Percentiles rank a stretch among this genome's conserved stretches.
phyloP scores from a whole-genome alignment of 139 green algal genomes.

The Auxenochlorella pyrenoidosa region DNA sequence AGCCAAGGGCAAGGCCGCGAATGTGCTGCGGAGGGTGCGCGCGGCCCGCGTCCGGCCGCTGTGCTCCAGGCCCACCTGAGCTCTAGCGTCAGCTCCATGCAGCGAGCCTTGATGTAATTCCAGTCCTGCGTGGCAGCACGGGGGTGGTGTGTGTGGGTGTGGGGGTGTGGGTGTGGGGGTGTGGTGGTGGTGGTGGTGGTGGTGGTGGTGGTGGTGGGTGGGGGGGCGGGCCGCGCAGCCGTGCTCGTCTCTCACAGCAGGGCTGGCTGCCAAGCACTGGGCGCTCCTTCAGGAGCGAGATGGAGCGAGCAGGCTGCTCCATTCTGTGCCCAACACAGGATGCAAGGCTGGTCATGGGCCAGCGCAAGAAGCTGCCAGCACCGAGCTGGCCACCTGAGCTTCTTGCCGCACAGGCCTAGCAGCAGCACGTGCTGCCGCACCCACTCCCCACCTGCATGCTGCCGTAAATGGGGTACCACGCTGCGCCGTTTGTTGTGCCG shows the following conservation, averaged over 20 bases:
- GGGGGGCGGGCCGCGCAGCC: not conserved
- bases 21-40: too few species aligned
- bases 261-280: too few species aligned
- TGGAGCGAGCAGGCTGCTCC: too few species aligned
- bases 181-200: not conserved
- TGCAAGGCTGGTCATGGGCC: too few species aligned
- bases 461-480: conserved; percentile 94
- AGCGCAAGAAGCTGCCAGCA: too few species aligned
- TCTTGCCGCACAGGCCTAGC: not conserved
- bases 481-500: conserved; percentile 92
- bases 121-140: conserved; percentile 72
- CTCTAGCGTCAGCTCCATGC: conserved; percentile 92
- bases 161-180: not conserved
- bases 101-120: conserved; percentile 84
- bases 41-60: not conserved
- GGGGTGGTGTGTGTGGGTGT: not conserved
- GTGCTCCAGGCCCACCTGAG: conserved; percentile 46
- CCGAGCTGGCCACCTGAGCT: too few species aligned
- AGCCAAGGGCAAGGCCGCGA: too few species aligned
- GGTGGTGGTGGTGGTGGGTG: too few species aligned
- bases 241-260: too few species aligned
- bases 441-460: conserved; percentile 72
- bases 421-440: not conserved
- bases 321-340: too few species aligned
- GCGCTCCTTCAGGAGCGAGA: too few species aligned